Base-by-base conservation (phyloP, 805 yeast species). In the Ogataea ramenticola region DNA sequence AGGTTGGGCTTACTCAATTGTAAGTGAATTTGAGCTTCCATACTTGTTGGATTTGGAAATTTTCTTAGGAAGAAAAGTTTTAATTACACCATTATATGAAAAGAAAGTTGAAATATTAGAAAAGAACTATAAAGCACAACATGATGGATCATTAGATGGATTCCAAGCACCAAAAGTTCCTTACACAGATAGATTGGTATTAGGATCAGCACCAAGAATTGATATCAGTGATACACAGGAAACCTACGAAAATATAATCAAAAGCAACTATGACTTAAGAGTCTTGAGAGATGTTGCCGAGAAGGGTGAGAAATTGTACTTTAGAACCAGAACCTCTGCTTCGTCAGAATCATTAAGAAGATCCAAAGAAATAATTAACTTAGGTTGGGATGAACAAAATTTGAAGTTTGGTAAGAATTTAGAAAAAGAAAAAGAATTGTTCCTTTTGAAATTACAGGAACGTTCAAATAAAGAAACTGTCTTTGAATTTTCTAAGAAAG, bases 1-100 rank as follows among this genome's bases (percentile, higher is more conserved):
- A 54, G 99, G 99, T 59, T 89, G 97, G 95, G 99, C 99, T 0
- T 93, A 86, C 61, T 83, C 96, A 3, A 78, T 93, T 47, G 83
- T 90, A 8, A 74, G 80, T 46, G 96, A 89, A 50, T 72, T 78
- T 44, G 99, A 93, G 61, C 65, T 91, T 45, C 96, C 99, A 11
- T 93, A 91, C 55, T 64, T 93, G 42, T 71, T 91, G 41, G 99
- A 93, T 63, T 71, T 93, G 54, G 98, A 93, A 60, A 62, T 93
- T 38, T 91, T 93, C 57, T 68, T 93, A 53, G 97, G 96, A 7
- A 78, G 83, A 56, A 88, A 89, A 59, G 73, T 93, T 27, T 63
- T 83, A 40, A 61, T 87, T 20, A 79, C 93, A 0, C 67, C 79
- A 36, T 80, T 82, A 85, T 79, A 77, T 55, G 84, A 82, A 49